A percentile compares a stretch with the other conserved stretches of the same genome.
phyloP scores from a whole-genome alignment of 345 rosid genomes.

The Stellera chamaejasme region DNA sequence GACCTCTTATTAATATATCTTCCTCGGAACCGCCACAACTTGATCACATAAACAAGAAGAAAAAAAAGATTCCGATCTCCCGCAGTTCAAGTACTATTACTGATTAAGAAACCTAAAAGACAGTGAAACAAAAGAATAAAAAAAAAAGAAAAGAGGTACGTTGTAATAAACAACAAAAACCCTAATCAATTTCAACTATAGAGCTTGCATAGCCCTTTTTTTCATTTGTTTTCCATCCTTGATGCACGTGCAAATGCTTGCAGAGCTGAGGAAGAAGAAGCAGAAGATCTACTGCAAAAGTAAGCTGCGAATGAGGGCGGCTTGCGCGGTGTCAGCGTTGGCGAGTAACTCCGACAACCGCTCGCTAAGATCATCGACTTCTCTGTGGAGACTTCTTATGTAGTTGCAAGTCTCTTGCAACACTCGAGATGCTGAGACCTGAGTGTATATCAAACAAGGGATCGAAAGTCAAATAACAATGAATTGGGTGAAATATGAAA shows the following conservation, averaged over 20 bases:
- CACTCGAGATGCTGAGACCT: constrained; percentile 70
- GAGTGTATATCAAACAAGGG: not conserved
- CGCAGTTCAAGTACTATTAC: too few relatives aligned
- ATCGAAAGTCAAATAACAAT: not conserved
- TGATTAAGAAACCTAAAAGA: too few relatives aligned
- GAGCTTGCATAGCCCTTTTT: too few relatives aligned
- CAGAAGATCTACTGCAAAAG: constrained; percentile 37
- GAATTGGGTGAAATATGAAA: not conserved
- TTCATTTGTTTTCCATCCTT: too few relatives aligned
- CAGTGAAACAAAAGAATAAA: too few relatives aligned
- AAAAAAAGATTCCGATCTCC: too few relatives aligned
- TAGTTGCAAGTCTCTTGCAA: constrained; percentile 83
- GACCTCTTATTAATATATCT: too few relatives aligned
- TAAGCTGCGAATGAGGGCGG: constrained; percentile 63
- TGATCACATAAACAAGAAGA: too few relatives aligned
- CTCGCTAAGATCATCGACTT: constrained; percentile 76
- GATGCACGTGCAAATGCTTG: too few relatives aligned
- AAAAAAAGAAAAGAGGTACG: too few relatives aligned
- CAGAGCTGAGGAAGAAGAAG: too few relatives aligned
- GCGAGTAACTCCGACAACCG: constrained; percentile 63
- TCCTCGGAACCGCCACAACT: too few relatives aligned
- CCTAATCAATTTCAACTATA: not conserved
- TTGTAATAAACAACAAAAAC: constrained; percentile 1
- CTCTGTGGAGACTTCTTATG: constrained; percentile 68
- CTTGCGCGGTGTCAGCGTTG: constrained; percentile 68